Base-by-base conservation (phyloP, 2,329 filamentous ascomycete species). In the Venturia effusa region DNA sequence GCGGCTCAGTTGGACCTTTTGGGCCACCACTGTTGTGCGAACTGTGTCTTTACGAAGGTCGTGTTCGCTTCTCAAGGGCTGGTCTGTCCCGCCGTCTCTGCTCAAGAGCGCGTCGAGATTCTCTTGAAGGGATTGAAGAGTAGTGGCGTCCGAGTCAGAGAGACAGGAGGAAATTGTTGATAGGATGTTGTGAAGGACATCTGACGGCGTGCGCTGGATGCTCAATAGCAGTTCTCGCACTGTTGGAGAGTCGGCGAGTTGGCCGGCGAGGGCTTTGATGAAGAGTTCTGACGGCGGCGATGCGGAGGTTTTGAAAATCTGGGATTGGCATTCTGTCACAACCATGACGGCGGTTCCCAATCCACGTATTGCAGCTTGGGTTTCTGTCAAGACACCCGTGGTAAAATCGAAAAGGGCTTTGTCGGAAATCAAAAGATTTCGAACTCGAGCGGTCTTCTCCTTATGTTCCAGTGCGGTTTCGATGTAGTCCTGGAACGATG, bases 1-100 rank as follows among this genome's bases (percentile, higher is more conserved):
- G 67, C 85, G 88, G 74, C 88, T 90, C 48, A 94, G 80, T 70
- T 92, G 87, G 22, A 94, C 89, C 71, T 89, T 89, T 71, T 93
- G 89, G 19, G 89, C 89, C 61, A 93, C 85, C 39, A 93, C 84
- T 0, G 90, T 93, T 1, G 89, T 90, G 55, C 90, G 82, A 48
- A 90, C 76, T 54, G 88, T 85, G 67, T 85, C 86, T 74, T 83
- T 80, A 51, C 88, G 86, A 13, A 88, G 81, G 68, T 87, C 87
- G 73, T 94, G 89, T 71, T 87, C 88, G 75, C 87, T 95, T 66
- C 87, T 85, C 37, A 95, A 80, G 4, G 79, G 74, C 70, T 45
- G 69, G 66, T 61, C 66, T 55, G 60, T 40, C 7, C 51, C 61
- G n/a, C 34, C 55, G n/a, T 43, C 54, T 17, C 59, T 48, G 11